These are phyloP conservation scores for Actinomucor elegans DNA, from an alignment of 371 early-diverging fungal genomes.

Conservation along the genomic window DNA sequence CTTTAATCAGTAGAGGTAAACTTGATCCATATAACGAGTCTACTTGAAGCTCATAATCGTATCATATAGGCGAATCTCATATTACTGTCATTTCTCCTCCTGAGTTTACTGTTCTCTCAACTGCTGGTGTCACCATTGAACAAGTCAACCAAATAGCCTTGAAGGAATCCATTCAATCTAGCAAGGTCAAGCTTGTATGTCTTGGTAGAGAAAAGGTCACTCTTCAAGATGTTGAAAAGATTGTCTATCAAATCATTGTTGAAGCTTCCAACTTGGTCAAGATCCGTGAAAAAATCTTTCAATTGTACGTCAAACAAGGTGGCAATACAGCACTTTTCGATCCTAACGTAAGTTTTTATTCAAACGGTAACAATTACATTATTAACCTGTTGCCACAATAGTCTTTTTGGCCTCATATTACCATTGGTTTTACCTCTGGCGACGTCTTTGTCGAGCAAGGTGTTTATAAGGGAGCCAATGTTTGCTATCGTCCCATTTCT, in stretches of 20 bases:
- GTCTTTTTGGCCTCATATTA: constrained; percentile 73
- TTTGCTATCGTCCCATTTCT: constrained; percentile 52
- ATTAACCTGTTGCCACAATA: too few species aligned
- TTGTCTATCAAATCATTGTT: constrained; percentile 49
- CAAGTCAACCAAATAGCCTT: constrained; percentile 67
- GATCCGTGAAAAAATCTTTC: constrained; percentile 54
- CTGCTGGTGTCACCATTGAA: constrained; percentile 67
- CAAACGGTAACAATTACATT: too few species aligned
- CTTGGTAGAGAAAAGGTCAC: constrained; percentile 60
- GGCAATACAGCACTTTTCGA: constrained; percentile 64
- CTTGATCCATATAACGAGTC: not conserved
- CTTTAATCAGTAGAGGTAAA: constrained; percentile 30
- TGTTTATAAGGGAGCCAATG: constrained; percentile 72
- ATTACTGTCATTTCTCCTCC: constrained; percentile 78
- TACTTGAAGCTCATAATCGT: too few species aligned
- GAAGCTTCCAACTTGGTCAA: constrained; percentile 32
- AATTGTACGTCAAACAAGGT: constrained; percentile 49
- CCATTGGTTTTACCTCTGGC: constrained; percentile 63
- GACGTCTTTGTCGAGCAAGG: constrained; percentile 73
- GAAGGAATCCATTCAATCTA: constrained; percentile 53
- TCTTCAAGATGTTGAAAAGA: constrained; percentile 20
- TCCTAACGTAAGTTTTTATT: constrained; percentile 34
- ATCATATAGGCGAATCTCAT: constrained; percentile 65
- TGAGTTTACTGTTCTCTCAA: constrained; percentile 62
- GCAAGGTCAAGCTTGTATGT: constrained; percentile 59